phyloP scores from a whole-genome alignment of 2,329 filamentous ascomycete genomes.

The Beauveria varroae region DNA sequence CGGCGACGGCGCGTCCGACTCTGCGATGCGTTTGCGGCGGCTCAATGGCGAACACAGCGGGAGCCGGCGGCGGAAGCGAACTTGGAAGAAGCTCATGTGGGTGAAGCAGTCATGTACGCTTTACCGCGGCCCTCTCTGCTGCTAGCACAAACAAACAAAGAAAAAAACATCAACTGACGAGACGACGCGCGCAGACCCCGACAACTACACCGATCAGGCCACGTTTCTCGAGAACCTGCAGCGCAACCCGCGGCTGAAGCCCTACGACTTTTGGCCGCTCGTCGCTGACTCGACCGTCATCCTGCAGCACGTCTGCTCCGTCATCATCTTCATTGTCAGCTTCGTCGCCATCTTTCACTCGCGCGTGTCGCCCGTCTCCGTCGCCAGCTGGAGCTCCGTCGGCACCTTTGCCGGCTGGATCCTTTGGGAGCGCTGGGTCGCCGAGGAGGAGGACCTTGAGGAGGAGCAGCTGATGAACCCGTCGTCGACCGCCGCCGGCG shows the following conservation, averaged over 20 bases:
- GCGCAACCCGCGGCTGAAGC: constrained; percentile 83
- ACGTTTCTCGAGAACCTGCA: constrained; percentile 96
- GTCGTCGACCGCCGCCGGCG: constrained; percentile 25
- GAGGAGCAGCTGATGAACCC: constrained; percentile 24
- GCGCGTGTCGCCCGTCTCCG: constrained; percentile 79
- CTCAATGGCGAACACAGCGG: constrained; percentile 49
- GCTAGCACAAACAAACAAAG: background rate
- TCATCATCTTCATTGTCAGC: constrained; percentile 88
- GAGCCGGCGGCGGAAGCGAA: constrained; percentile 61
- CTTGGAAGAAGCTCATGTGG: constrained; percentile 96
- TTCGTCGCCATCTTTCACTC: constrained; percentile 87
- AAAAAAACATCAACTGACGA: background rate
- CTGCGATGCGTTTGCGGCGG: constrained; percentile 33
- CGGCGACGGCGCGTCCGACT: constrained; percentile 28
- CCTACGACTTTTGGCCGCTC: constrained; percentile 97
- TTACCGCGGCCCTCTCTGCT: constrained; percentile 1
- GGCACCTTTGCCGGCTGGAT: constrained; percentile 83
- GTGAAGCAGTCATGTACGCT: constrained; percentile 85
- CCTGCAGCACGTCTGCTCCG: constrained; percentile 91
- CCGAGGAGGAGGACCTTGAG: constrained; percentile 53
- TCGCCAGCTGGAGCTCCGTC: constrained; percentile 77
- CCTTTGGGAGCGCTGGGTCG: constrained; percentile 86
- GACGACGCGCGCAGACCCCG: constrained; percentile 57
- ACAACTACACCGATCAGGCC: constrained; percentile 96
- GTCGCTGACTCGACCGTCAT: constrained; percentile 94